Percentiles rank a stretch among this genome's conserved stretches.
Conservation (phyloP, 2,329 filamentous ascomycete genomes). For the Penicillium sp. region DNA sequence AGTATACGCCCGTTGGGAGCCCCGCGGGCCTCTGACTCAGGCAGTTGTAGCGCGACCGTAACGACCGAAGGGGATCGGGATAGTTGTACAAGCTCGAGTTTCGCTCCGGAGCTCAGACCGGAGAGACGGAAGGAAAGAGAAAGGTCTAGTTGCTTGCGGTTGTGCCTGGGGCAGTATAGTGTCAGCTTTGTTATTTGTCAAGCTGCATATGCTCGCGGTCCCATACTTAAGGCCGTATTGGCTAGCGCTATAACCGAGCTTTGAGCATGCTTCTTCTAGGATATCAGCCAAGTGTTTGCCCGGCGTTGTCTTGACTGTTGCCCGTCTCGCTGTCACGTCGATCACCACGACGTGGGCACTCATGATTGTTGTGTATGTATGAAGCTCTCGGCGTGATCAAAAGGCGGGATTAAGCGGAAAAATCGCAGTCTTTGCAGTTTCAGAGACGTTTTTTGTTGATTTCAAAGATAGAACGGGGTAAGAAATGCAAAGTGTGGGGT, state of each 20-base stretch:
- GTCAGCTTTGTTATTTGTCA: conserved; percentile 15
- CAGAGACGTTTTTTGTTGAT: background rate
- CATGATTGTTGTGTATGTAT: conserved; percentile 55
- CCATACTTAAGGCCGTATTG: conserved; percentile 79
- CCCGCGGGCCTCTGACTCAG: conserved; percentile 66
- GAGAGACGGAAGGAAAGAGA: conserved; percentile 81
- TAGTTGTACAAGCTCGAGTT: conserved; percentile 85
- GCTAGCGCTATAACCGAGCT: conserved; percentile 71
- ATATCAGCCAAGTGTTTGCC: conserved; percentile 81
- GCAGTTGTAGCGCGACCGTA: conserved; percentile 84
- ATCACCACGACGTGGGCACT: conserved; percentile 87
- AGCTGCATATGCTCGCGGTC: background rate
- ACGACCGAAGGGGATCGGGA: conserved; percentile 84
- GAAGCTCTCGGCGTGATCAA: background rate
- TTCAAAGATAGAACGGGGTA: background rate
- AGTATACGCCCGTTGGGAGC: conserved; percentile 68
- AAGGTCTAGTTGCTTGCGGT: conserved; percentile 82
- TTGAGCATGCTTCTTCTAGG: conserved; percentile 81
- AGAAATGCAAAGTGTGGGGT: conserved; percentile 6
- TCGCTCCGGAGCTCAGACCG: conserved; percentile 80
- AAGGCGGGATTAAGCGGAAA: background rate
- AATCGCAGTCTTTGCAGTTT: background rate
- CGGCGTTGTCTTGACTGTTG: conserved; percentile 80
- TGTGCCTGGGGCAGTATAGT: conserved; percentile 58
- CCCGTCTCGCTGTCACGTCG: conserved; percentile 73